These are phyloP conservation scores for Podaxis sp. DNA, from an alignment of 768 basidiomycete species.

Conservation along the genomic window DNA sequence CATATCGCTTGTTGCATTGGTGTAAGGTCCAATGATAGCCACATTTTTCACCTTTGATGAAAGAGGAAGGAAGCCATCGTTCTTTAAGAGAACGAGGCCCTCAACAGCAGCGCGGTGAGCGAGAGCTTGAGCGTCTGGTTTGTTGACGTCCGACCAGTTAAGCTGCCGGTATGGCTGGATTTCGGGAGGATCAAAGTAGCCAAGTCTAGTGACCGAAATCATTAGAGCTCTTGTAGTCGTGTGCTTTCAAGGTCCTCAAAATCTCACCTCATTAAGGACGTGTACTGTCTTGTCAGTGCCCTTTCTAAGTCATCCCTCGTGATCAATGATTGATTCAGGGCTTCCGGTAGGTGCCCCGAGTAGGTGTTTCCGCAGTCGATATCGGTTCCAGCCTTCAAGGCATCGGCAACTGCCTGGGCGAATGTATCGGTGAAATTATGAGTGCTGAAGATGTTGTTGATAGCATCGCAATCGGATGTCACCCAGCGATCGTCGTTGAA, in stretches of 20 bases:
- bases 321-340: slow-evolving; percentile 44
- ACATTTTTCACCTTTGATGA: slow-evolving; percentile 38
- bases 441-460: slow-evolving; percentile 44
- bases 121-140: slow-evolving; percentile 39
- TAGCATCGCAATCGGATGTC: slow-evolving; percentile 53
- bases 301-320: slow-evolving; percentile 37
- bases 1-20: slow-evolving; percentile 50
- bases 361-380: slow-evolving; percentile 52
- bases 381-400: slow-evolving; percentile 50
- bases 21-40: slow-evolving; percentile 58
- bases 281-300: slow-evolving; percentile 43
- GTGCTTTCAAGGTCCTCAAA: background rate
- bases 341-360: slow-evolving; percentile 37
- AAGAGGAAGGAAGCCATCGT: slow-evolving; percentile 56
- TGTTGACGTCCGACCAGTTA: slow-evolving; percentile 44
- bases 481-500: slow-evolving; percentile 49
- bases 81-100: slow-evolving; percentile 59
- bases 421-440: slow-evolving; percentile 44
- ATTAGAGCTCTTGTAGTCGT: background rate
- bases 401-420: slow-evolving; percentile 44
- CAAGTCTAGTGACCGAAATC: slow-evolving; percentile 33
- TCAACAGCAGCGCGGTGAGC: slow-evolving; percentile 48
- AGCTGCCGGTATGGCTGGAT: slow-evolving; percentile 49
- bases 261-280: slow-evolving; percentile 46
- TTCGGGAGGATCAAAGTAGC: slow-evolving; percentile 51